Conservation (phyloP, 2,329 filamentous ascomycete species). For the Aureobasidium subglaciale region DNA sequence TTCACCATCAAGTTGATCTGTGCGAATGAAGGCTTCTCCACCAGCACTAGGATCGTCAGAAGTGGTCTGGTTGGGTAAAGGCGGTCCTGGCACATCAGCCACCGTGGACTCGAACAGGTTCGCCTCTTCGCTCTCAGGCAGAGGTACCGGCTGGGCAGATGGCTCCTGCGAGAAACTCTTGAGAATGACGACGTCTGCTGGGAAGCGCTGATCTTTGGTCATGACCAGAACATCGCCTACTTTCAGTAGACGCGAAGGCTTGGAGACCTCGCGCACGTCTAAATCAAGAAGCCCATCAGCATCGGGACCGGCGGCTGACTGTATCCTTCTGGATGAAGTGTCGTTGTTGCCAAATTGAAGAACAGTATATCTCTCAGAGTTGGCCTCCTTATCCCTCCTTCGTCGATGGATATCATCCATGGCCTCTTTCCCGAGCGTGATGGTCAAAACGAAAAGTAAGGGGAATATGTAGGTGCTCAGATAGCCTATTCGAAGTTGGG, state of each 20-base stretch:
- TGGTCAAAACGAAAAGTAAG: slow-evolving; percentile 80
- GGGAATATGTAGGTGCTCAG: slow-evolving; percentile 91
- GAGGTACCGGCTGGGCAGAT: slow-evolving; percentile 35
- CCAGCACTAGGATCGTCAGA: slow-evolving; percentile 37
- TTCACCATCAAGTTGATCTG: slow-evolving; percentile 94
- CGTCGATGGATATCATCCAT: slow-evolving; percentile 85
- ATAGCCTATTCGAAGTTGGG: slow-evolving; percentile 83
- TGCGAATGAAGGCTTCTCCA: slow-evolving; percentile 93
- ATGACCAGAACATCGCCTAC: slow-evolving; percentile 95
- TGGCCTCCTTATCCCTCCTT: slow-evolving; percentile 84
- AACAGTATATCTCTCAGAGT: slow-evolving; percentile 80
- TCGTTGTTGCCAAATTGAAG: slow-evolving; percentile 60
- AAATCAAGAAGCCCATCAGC: slow-evolving; percentile 17
- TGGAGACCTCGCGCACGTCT: slow-evolving; percentile 56
- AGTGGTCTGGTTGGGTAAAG: slow-evolving; percentile 27
- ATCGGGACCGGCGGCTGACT: slow-evolving; percentile 26
- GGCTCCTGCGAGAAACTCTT: slow-evolving; percentile 60
- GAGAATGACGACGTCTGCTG: slow-evolving; percentile 87
- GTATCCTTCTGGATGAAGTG: slow-evolving; percentile 26
- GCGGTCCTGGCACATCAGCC: slow-evolving; percentile 23
- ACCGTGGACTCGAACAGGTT: slow-evolving; percentile 23
- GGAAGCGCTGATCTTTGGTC: slow-evolving; percentile 83
- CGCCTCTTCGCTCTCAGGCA: slow-evolving; percentile 32
- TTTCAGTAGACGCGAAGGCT: slow-evolving; percentile 79
- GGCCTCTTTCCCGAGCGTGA: slow-evolving; percentile 93